Evolutionary conservation across 2,329 filamentous ascomycete genomes (phyloP), one percentile per base, ranked within the genome.

Genomic region (Alternaria sp.): DNA sequence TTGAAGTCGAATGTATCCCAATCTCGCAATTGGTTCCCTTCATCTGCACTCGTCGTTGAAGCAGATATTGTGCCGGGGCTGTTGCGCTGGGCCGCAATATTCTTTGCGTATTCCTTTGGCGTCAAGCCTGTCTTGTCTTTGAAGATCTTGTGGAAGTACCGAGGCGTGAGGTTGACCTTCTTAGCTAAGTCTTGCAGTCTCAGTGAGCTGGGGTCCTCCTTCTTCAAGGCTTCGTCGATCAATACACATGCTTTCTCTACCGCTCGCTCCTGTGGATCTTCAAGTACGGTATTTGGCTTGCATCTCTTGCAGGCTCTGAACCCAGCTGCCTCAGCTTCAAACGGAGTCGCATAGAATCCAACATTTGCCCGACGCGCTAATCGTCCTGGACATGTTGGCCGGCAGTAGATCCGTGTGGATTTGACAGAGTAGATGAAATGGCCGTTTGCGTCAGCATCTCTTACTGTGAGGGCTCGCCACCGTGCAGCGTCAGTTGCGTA

Each of bases 231-330:
- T 43, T 68, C 63, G 38, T 74, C 72, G 20, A 77, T 74, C 20
- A 77, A 65, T 51, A 57, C 62, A 53, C 72, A 75, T 30, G 75
- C 76, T 61, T 69, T 83, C 53, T 74, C 75, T 5, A 84, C 82
- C 4, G 81, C 82, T 6, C 67, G 71, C 43, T 81, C 81, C 56
- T 83, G 61, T 67, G 81, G 81, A 76, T 84, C 73, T 59, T 76
- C 68, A 67, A 80, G 54, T 3, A 69, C 69, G 7, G 54, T 59
- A 20, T 83, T 77, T 54, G 81, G 86, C 59, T 81, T 81, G 74
- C 87, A 88, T 16, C 86, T 80, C 74, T 87, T 88, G 75, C 87
- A 89, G 0, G 87, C 77, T 24, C 86, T 80, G 68, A 82, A 89
- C 1, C 86, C 72, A 16, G 80, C 81, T 11, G 74, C 70, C 64